phyloP scores from a whole-genome alignment of 768 basidiomycete species.

The Psilocybe subaeruginosa region DNA sequence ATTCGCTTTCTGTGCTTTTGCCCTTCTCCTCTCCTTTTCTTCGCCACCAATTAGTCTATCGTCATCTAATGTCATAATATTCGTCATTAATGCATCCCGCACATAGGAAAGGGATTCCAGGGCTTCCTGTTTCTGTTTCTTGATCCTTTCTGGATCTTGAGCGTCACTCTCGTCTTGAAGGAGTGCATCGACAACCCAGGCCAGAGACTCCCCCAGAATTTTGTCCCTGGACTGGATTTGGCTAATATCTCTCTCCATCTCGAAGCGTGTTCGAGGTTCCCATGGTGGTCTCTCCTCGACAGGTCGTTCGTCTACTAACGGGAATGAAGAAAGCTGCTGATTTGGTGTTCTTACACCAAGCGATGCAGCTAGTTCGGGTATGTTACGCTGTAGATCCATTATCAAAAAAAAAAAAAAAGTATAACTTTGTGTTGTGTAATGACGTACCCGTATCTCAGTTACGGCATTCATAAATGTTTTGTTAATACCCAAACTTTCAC shows the following conservation, averaged over 20 bases:
- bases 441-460: slow-evolving; percentile 70
- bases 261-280: slow-evolving; percentile 71
- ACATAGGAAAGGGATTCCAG: slow-evolving; percentile 79
- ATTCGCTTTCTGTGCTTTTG: slow-evolving; percentile 28
- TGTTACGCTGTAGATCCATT: slow-evolving; percentile 60
- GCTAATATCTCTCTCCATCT: slow-evolving; percentile 66
- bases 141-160: slow-evolving; percentile 40
- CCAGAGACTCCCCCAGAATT: slow-evolving; percentile 67
- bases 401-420: slow-evolving; percentile 13
- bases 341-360: slow-evolving; percentile 60
- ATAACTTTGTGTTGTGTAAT: not conserved
- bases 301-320: slow-evolving; percentile 61
- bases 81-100: slow-evolving; percentile 68
- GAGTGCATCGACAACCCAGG: slow-evolving; percentile 76
- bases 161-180: slow-evolving; percentile 55
- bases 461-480: slow-evolving; percentile 82
- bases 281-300: slow-evolving; percentile 64
- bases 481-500: slow-evolving; percentile 84
- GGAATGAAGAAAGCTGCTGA: slow-evolving; percentile 53
- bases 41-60: slow-evolving; percentile 65
- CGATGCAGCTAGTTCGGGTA: slow-evolving; percentile 80
- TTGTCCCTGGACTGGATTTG: slow-evolving; percentile 60
- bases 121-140: slow-evolving; percentile 59
- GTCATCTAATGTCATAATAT: slow-evolving; percentile 59
- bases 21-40: slow-evolving; percentile 40